These are phyloP conservation scores for Balansia obtecta DNA, from an alignment of 2,329 filamentous ascomycete species.

Conservation along the genomic window DNA sequence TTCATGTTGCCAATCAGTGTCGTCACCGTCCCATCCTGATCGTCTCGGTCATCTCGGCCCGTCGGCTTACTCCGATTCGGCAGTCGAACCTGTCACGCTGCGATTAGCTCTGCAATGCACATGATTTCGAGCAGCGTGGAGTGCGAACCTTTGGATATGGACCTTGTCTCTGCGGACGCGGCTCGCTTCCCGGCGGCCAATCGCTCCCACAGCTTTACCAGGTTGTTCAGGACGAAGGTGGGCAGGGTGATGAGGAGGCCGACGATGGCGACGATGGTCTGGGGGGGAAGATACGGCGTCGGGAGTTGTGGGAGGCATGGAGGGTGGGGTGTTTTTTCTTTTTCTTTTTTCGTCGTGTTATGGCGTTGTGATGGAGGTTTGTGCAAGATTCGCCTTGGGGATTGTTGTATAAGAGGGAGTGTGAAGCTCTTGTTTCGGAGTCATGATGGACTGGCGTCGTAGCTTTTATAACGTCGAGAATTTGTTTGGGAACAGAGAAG, in stretches of 20 bases:
- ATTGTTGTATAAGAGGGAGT: not conserved
- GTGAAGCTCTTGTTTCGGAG: too few relatives aligned
- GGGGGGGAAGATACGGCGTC: not conserved
- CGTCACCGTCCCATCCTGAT: too few relatives aligned
- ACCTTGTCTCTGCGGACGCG: not conserved
- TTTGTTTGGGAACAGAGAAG: too few relatives aligned
- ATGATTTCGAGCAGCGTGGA: too few relatives aligned
- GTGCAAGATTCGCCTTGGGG: not conserved
- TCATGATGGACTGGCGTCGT: too few relatives aligned
- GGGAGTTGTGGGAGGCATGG: not conserved
- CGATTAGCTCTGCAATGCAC: too few relatives aligned
- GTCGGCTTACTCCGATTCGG: too few relatives aligned
- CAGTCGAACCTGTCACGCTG: too few relatives aligned
- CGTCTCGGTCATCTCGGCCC: too few relatives aligned
- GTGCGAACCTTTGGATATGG: not conserved
- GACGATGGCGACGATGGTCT: not conserved
- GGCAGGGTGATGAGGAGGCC: not conserved
- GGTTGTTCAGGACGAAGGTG: conserved; percentile 5
- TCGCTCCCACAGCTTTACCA: not conserved
- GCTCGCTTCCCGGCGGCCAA: not conserved
- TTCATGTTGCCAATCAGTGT: too few relatives aligned
- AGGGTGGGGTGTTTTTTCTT: too few relatives aligned
- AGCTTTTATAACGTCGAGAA: too few relatives aligned
- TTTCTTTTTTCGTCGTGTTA: not conserved
- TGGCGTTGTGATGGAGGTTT: not conserved